A percentile compares a stretch with the other conserved stretches of the same genome.
These are phyloP conservation scores for Daedaleopsis sinensis DNA, from an alignment of 768 basidiomycete species.

Conservation along the genomic window DNA sequence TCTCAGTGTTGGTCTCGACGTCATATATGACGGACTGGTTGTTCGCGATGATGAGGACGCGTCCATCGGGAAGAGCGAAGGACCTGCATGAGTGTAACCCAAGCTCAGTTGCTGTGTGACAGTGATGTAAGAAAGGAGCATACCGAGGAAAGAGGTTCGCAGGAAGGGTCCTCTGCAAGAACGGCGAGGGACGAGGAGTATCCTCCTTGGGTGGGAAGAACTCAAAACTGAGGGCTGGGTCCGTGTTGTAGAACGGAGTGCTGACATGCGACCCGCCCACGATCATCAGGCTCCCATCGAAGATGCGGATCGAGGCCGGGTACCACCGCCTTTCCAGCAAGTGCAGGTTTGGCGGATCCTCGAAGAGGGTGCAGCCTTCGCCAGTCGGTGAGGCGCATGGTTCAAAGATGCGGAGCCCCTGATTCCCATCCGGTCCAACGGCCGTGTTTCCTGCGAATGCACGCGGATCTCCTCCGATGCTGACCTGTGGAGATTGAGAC, in stretches of 20 bases:
- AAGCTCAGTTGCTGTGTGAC: background rate
- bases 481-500: slow-evolving; percentile 35
- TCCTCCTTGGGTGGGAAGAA: slow-evolving; percentile 78
- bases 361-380: slow-evolving; percentile 62
- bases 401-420: slow-evolving; percentile 70
- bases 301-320: slow-evolving; percentile 66
- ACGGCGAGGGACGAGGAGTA: slow-evolving; percentile 30
- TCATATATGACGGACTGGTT: slow-evolving; percentile 80
- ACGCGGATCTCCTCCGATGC: slow-evolving; percentile 82
- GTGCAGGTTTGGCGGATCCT: slow-evolving; percentile 62
- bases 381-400: slow-evolving; percentile 59
- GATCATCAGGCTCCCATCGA: slow-evolving; percentile 80
- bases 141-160: slow-evolving; percentile 48
- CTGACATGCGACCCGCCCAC: slow-evolving; percentile 81
- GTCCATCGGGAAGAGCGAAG: slow-evolving; percentile 72
- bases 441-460: slow-evolving; percentile 62
- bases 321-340: slow-evolving; percentile 85
- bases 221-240: slow-evolving; percentile 79
- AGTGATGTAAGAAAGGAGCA: slow-evolving; percentile 11
- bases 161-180: slow-evolving; percentile 30
- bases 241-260: slow-evolving; percentile 83
- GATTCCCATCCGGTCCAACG: slow-evolving; percentile 71
- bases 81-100: slow-evolving; percentile 54
- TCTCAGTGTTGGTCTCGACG: slow-evolving; percentile 66
- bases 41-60: slow-evolving; percentile 76